Evolutionary conservation across 108 stramenopile genomes (phyloP).

Genomic region (Pseudonitzschia pungens): DNA sequence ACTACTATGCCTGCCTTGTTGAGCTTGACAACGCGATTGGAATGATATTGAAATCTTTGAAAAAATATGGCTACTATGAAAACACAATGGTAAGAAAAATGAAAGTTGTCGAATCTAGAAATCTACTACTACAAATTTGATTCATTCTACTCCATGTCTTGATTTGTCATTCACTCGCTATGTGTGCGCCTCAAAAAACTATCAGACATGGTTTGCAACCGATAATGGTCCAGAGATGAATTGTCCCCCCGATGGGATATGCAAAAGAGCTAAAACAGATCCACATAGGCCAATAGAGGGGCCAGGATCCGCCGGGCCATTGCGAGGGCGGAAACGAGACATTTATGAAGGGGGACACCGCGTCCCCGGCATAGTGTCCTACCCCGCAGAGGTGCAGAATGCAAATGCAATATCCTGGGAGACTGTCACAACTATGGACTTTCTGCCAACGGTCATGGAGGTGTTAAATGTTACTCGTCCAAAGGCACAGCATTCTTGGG

Average conservation of each 20-base stretch:
- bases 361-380: constrained; percentile 35
- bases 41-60: constrained; percentile 20
- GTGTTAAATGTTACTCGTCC: constrained; percentile 27
- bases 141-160: neutral
- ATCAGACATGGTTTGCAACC: constrained; percentile 25
- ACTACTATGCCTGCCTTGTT: constrained; percentile 41
- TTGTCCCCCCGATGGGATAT: constrained; percentile 26
- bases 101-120: neutral
- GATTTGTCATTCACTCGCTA: neutral
- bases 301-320: constrained; percentile 27
- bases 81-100: constrained; percentile 32
- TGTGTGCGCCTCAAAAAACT: neutral
- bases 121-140: neutral
- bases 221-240: constrained; percentile 43
- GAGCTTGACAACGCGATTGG: constrained; percentile 45
- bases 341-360: constrained; percentile 45
- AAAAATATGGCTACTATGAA: constrained; percentile 33
- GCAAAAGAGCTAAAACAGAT: constrained; percentile 10
- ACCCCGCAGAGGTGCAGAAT: constrained; percentile 21
- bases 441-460: constrained; percentile 35
- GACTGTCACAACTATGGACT: constrained; percentile 30
- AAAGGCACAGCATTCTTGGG: constrained; percentile 39
- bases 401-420: constrained; percentile 27
- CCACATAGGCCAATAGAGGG: constrained; percentile 37
- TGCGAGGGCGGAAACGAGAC: constrained; percentile 38